These are phyloP conservation scores for Hymenoscyphus fructigenus DNA, from an alignment of 2,329 filamentous ascomycete genomes.

Conservation along the genomic window DNA sequence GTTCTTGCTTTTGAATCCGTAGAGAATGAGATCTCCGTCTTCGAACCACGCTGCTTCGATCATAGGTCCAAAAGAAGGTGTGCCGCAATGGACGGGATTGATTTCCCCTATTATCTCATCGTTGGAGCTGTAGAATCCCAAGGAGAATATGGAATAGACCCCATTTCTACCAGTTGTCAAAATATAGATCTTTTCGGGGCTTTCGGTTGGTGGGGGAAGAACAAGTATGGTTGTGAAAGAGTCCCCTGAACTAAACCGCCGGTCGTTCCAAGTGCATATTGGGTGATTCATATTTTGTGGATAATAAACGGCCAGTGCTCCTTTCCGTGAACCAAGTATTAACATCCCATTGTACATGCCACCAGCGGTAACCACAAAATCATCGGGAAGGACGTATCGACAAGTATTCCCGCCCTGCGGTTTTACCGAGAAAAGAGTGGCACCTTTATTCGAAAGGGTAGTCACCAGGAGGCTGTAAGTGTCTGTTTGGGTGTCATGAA, in stretches of 20 bases:
- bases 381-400: constrained; percentile 36
- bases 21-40: constrained; percentile 61
- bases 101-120: constrained; percentile 8
- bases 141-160: constrained; percentile 61
- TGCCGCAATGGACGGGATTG: constrained; percentile 61
- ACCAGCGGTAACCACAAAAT: constrained; percentile 51
- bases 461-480: constrained; percentile 28
- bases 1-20: constrained; percentile 76
- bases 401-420: neutral
- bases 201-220: constrained; percentile 31
- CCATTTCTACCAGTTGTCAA: constrained; percentile 77
- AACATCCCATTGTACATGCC: constrained; percentile 42
- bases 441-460: constrained; percentile 38
- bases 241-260: constrained; percentile 45
- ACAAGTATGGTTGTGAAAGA: constrained; percentile 67
- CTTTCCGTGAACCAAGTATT: constrained; percentile 56
- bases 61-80: constrained; percentile 70
- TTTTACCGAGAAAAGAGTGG: constrained; percentile 33
- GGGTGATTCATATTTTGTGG: constrained; percentile 22
- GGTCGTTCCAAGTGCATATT: constrained; percentile 20
- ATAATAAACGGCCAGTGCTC: constrained; percentile 50
- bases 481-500: constrained; percentile 14
- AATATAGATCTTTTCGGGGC: constrained; percentile 45
- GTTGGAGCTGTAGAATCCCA: constrained; percentile 17
- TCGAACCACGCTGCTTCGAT: constrained; percentile 71